Evolutionary conservation across 352 stramenopile genomes (phyloP).

Genomic region (Phytophthora aleatoria): DNA sequence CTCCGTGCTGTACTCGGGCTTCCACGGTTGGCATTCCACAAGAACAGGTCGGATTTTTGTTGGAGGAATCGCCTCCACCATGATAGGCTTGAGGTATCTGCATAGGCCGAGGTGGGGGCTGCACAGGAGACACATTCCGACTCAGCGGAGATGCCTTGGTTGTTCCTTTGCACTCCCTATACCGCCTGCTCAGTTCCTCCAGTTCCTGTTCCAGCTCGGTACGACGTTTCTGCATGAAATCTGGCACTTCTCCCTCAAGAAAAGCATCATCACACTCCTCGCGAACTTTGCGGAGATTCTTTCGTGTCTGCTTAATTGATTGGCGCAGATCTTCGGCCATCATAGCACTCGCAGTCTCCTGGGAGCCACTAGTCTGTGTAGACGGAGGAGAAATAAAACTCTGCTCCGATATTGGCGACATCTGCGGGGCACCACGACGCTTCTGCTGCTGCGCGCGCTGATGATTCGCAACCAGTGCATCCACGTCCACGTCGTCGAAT

Average conservation of each 20-base stretch:
- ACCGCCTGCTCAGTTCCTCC: slow-evolving; percentile 60
- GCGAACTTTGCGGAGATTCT: slow-evolving; percentile 64
- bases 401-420: slow-evolving; percentile 5
- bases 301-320: slow-evolving; percentile 67
- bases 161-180: slow-evolving; percentile 56
- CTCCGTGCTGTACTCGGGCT: slow-evolving; percentile 66
- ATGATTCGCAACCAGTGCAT: slow-evolving; percentile 57
- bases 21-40: slow-evolving; percentile 68
- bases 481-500: slow-evolving; percentile 52
- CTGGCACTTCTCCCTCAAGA: slow-evolving; percentile 74
- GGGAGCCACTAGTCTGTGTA: slow-evolving; percentile 19
- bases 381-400: slow-evolving; percentile 20
- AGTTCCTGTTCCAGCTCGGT: slow-evolving; percentile 63
- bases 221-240: slow-evolving; percentile 49
- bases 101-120: slow-evolving; percentile 9
- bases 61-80: slow-evolving; percentile 12
- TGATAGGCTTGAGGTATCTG: slow-evolving; percentile 13
- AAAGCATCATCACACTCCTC: slow-evolving; percentile 87
- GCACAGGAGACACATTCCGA: slow-evolving; percentile 22
- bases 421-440: slow-evolving; percentile 7
- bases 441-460: slow-evolving; percentile 38
- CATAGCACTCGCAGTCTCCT: slow-evolving; percentile 25
- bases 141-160: slow-evolving; percentile 20
- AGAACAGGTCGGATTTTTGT: slow-evolving; percentile 46
- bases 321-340: slow-evolving; percentile 40